Evolutionary conservation across 108 stramenopile genomes (phyloP).

Genomic region (Epithemia pelagica): DNA sequence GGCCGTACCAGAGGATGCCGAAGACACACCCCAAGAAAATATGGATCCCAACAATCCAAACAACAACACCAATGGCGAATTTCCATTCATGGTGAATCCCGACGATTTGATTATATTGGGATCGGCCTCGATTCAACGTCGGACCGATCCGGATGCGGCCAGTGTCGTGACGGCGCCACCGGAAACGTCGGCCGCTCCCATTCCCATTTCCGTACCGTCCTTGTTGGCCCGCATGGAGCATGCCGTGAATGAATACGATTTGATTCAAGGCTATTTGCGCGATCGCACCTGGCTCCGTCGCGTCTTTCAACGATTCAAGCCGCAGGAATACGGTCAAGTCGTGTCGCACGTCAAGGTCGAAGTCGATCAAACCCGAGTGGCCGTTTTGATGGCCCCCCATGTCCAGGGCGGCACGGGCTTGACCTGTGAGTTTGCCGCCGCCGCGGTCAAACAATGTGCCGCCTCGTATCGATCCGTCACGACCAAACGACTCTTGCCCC

Average conservation of each 20-base stretch:
- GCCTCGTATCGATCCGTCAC: conserved; percentile 23
- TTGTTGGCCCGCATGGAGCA: conserved; percentile 16
- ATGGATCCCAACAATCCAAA: too few relatives aligned
- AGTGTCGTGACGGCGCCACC: background rate
- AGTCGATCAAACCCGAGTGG: conserved; percentile 30
- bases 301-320: conserved; percentile 21
- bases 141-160: background rate
- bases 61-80: background rate
- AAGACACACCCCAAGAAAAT: background rate
- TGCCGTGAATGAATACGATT: conserved; percentile 23
- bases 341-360: conserved; percentile 26
- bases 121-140: conserved; percentile 4
- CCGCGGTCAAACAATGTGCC: conserved; percentile 20
- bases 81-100: conserved; percentile 6
- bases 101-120: conserved; percentile 5
- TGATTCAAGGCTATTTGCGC: conserved; percentile 15
- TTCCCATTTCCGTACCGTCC: conserved; percentile 13
- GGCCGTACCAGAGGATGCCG: background rate
- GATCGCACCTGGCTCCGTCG: conserved; percentile 19
- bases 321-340: conserved; percentile 25
- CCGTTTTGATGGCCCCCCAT: conserved; percentile 18
- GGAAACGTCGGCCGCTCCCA: background rate
- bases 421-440: conserved; percentile 31
- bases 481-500: conserved; percentile 23
- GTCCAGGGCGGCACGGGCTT: conserved; percentile 17